These are phyloP conservation scores for Paxillus involutus DNA, from an alignment of 768 basidiomycete genomes.

Conservation along the genomic window DNA sequence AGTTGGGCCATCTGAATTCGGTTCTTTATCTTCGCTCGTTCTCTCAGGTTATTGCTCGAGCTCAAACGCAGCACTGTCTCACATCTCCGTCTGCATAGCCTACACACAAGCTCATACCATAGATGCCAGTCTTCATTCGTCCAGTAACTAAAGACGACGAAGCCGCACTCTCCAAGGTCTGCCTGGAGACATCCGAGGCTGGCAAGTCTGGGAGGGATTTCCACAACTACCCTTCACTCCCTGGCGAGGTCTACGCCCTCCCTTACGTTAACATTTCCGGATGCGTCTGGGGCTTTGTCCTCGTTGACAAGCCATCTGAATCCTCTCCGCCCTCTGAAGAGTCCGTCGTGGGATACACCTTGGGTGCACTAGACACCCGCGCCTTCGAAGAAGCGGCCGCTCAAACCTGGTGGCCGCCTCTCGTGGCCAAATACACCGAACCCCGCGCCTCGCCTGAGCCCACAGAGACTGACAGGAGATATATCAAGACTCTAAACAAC, in stretches of 20 bases:
- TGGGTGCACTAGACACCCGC: conserved; percentile 68
- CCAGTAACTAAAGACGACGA: conserved; percentile 54
- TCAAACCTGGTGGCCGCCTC: conserved; percentile 64
- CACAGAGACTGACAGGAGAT: conserved; percentile 27
- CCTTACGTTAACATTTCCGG: conserved; percentile 71
- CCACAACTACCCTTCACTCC: conserved; percentile 63
- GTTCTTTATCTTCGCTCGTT: not conserved
- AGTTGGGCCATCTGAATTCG: not conserved
- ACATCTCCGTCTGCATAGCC: not conserved
- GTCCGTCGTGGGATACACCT: conserved; percentile 66
- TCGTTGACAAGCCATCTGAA: conserved; percentile 46
- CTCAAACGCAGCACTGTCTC: conserved; percentile 4
- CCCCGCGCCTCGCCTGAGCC: conserved; percentile 12
- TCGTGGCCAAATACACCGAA: conserved; percentile 53
- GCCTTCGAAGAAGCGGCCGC: conserved; percentile 56
- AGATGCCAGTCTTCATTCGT: conserved; percentile 51
- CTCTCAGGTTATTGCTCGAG: not conserved
- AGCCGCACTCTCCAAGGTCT: conserved; percentile 63
- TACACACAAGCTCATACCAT: not conserved
- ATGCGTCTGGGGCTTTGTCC: conserved; percentile 68
- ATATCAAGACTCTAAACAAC: conserved; percentile 34
- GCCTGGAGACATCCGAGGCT: conserved; percentile 71
- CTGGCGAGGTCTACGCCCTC: conserved; percentile 70
- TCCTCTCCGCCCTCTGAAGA: conserved; percentile 28
- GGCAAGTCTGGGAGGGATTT: conserved; percentile 63